Conservation (phyloP, 1,284 basidiomycete genomes). For the Schizopora paradoxa region DNA sequence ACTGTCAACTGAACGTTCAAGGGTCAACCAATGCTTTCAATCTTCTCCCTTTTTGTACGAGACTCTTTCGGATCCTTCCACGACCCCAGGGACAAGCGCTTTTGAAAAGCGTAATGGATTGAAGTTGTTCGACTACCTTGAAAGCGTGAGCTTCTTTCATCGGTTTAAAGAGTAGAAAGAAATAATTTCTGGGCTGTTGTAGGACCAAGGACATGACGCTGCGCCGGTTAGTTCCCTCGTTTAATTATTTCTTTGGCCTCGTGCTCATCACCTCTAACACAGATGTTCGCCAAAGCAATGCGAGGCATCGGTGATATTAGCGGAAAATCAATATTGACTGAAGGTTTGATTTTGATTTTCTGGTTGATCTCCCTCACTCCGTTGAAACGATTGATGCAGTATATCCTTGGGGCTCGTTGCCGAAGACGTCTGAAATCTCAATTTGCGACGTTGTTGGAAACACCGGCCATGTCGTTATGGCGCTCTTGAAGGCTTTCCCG, state of each 20-base stretch:
- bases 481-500: conserved; percentile 36
- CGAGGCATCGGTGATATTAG: not conserved
- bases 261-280: too few relatives aligned
- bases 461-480: conserved; percentile 37
- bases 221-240: too few relatives aligned
- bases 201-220: not conserved
- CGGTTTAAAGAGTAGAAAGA: not conserved
- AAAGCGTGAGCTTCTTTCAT: not conserved
- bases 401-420: conserved; percentile 41
- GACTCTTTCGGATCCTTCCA: not conserved
- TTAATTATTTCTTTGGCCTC: too few relatives aligned
- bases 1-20: not conserved
- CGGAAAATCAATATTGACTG: conserved; percentile 21
- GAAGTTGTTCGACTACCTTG: not conserved
- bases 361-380: not conserved
- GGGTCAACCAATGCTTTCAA: not conserved
- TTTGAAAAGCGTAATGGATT: not conserved
- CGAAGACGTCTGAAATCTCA: conserved; percentile 24
- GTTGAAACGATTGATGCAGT: conserved; percentile 20
- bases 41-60: not conserved
- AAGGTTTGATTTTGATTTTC: conserved; percentile 16
- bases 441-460: conserved; percentile 48
- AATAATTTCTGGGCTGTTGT: not conserved
- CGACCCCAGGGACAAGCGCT: not conserved
- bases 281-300: not conserved